Base-by-base conservation (phyloP, 2,329 filamentous ascomycete species). In the Sordariomycetes sp. region DNA sequence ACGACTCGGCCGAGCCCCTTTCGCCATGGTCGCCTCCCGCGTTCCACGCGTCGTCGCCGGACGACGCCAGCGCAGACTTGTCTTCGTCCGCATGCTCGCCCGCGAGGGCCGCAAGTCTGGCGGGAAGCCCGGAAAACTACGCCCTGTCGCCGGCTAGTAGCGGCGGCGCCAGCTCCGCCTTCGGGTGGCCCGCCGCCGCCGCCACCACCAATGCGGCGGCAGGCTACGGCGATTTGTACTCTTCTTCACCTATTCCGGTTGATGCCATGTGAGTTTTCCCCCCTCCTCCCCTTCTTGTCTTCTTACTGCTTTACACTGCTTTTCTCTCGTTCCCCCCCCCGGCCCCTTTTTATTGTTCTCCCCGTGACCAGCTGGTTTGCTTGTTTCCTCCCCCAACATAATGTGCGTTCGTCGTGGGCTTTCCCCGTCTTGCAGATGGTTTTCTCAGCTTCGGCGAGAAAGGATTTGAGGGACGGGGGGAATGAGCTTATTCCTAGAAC, bases 121-220 rank as follows among this genome's bases (percentile, higher is more conserved):
- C 54, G 54, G 54, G 39, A 45, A 55, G 54, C 39, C 54, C 54
- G 3, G 54, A 45, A 32, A 55, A 55, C 39, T 55, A 48, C n/a
- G 54, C 32, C 36, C n/a, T 55, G 36, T 55, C 54, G 39, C 54
- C 54, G 54, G 54, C 54, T 55, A 55, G 35, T n/a, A n/a, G n/a
- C n/a, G n/a, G n/a, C n/a, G n/a, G n/a, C n/a, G n/a, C n/a, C 24
- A 50, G 28, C 28, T 32, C 54, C 36, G 17, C 39, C 15, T 17
- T 55, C 4, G 24, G 36, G 15, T 55, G 54, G 54, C 54, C 54
- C 12, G 39, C 28, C n/a, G 7, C 24, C 4, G 28, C 28, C 24
- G 54, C n/a, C n/a, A n/a, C n/a, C n/a, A n/a, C n/a, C n/a, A n/a
- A n/a, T n/a, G n/a, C n/a, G n/a, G n/a, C n/a, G n/a, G n/a, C n/a